A percentile compares a stretch with the other conserved stretches of the same genome.
Conservation (phyloP, 2,329 filamentous ascomycete species). For the Ophiobolus disseminans region DNA sequence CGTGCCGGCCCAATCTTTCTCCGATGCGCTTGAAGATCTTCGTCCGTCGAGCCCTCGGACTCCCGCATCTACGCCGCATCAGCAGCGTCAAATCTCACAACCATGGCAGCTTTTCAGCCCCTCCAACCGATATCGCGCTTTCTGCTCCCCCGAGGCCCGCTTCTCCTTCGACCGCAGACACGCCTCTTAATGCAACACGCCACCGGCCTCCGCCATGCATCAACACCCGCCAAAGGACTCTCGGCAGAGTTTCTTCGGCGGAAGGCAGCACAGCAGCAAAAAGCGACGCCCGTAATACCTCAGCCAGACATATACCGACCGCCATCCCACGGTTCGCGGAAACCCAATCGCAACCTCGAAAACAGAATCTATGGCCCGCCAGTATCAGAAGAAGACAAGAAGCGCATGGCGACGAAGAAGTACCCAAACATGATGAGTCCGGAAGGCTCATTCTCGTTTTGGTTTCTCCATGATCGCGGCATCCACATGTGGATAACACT, state of each 20-base stretch:
- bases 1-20: slow-evolving; percentile 26
- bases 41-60: slow-evolving; percentile 20
- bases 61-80: slow-evolving; percentile 24
- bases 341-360: slow-evolving; percentile 61
- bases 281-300: slow-evolving; percentile 66
- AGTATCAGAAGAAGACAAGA: slow-evolving; percentile 69
- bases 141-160: slow-evolving; percentile 38
- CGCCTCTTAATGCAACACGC: slow-evolving; percentile 26
- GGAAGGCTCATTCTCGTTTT: slow-evolving; percentile 79
- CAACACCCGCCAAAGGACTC: slow-evolving; percentile 34
- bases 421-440: slow-evolving; percentile 93
- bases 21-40: slow-evolving; percentile 23
- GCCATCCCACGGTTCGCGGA: slow-evolving; percentile 81
- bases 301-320: slow-evolving; percentile 91
- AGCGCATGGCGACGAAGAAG: slow-evolving; percentile 70
- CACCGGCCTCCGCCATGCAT: slow-evolving; percentile 41
- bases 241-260: slow-evolving; percentile 40
- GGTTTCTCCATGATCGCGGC: slow-evolving; percentile 77
- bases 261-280: slow-evolving; percentile 41
- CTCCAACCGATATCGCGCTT: slow-evolving; percentile 45
- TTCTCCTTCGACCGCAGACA: slow-evolving; percentile 31
- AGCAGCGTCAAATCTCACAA: slow-evolving; percentile 12
- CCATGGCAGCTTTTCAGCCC: slow-evolving; percentile 41
- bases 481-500: slow-evolving; percentile 86
- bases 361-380: slow-evolving; percentile 78